Conservation (phyloP, 106 monocot genomes). For the Acorus gramineus region DNA sequence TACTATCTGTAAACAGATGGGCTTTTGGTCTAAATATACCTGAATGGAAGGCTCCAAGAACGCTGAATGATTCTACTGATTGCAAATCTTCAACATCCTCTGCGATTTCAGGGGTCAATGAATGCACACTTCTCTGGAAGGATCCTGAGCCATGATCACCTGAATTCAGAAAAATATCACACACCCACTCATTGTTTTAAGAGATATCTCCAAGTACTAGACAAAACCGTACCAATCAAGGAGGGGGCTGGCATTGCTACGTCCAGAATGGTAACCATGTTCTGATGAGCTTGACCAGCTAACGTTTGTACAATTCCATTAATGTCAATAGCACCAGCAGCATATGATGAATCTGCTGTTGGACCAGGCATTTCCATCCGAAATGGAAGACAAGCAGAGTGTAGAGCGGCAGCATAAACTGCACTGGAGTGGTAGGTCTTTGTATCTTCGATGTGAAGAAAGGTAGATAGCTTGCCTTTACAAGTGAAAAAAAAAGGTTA, state of each 20-base stretch:
- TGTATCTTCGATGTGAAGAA: constrained; percentile 50
- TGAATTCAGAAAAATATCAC: constrained; percentile 16
- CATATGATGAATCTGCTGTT: constrained; percentile 16
- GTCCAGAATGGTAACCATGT: constrained; percentile 64
- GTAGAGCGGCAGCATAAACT: constrained; percentile 80
- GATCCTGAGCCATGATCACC: constrained; percentile 22
- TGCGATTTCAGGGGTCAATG: constrained; percentile 67
- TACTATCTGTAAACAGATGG: no score
- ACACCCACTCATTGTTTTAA: not conserved
- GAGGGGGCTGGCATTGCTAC: constrained; percentile 68
- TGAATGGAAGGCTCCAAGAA: constrained; percentile 59
- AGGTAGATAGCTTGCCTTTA: constrained; percentile 53
- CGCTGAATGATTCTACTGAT: constrained; percentile 49
- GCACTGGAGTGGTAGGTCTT: constrained; percentile 86
- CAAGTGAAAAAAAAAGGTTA: not conserved
- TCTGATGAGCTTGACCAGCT: constrained; percentile 61
- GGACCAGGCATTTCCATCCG: constrained; percentile 47
- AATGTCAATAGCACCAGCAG: constrained; percentile 51
- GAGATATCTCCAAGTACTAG: not conserved
- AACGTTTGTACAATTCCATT: constrained; percentile 45
- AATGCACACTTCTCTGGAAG: constrained; percentile 35
- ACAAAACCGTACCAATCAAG: constrained; percentile 37
- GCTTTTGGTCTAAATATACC: constrained; percentile 14
- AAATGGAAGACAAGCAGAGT: constrained; percentile 68
- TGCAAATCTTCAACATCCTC: constrained; percentile 49